phyloP scores from a whole-genome alignment of 805 yeast genomes.

The Kodamaea kaohsiungensis region DNA sequence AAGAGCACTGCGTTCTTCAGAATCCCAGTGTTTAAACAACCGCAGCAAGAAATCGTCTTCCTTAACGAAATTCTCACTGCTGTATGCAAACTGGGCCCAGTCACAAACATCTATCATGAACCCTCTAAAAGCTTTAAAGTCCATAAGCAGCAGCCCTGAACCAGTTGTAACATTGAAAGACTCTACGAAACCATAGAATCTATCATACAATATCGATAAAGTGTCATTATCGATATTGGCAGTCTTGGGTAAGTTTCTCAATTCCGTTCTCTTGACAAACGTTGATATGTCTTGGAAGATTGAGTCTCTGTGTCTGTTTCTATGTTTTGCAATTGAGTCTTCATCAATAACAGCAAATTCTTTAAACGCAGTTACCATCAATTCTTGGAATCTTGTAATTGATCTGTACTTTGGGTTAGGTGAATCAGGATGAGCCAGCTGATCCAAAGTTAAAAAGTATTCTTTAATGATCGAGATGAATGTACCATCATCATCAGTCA shows the following conservation, averaged over 20 bases:
- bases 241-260: constrained; percentile 80
- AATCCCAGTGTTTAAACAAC: constrained; percentile 72
- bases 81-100: constrained; percentile 52
- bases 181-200: constrained; percentile 76
- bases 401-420: constrained; percentile 61
- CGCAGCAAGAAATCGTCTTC: constrained; percentile 51
- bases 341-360: constrained; percentile 85
- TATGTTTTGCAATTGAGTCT: constrained; percentile 63
- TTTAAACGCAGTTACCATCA: constrained; percentile 87
- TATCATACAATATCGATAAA: constrained; percentile 75
- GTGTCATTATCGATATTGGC: constrained; percentile 58
- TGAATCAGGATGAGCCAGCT: constrained; percentile 75
- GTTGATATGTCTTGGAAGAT: constrained; percentile 85
- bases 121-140: constrained; percentile 63
- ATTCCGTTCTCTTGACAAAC: constrained; percentile 88
- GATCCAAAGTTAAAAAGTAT: constrained; percentile 75
- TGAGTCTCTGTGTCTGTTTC: constrained; percentile 69
- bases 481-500: constrained; percentile 88
- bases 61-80: constrained; percentile 17
- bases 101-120: constrained; percentile 81
- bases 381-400: constrained; percentile 83
- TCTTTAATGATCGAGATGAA: constrained; percentile 83
- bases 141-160: constrained; percentile 66
- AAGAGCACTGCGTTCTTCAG: constrained; percentile 53
- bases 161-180: constrained; percentile 55